Evolutionary conservation across 306 rosid species (phyloP), one percentile per base, ranked within the genome.

Genomic region (Dryas drummondii): DNA sequence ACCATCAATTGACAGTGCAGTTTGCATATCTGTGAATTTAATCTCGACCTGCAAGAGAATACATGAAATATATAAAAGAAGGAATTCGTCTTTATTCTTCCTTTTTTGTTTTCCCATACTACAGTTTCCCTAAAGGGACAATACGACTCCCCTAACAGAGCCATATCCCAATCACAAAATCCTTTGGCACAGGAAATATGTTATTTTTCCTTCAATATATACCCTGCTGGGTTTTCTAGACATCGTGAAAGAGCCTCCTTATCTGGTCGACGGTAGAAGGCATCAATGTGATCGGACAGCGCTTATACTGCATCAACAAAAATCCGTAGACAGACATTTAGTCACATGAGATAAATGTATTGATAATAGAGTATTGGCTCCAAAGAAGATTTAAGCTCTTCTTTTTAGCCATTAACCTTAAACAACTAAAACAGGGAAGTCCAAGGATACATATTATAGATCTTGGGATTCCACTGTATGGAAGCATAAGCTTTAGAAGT

Each of bases 201-300:
- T 6, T 54, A 58, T 54, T 40, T 70, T 51, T 53, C 63, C 56
- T 48, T 12, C 9, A 46, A 46, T 8, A 27, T 32, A 8, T 32
- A 7, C 41, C 77, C 27, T 26, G 4, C n/a, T 48, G 52, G 61
- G 37, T 19, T 63, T 50, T 80, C 83, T 88, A 94, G 71, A 94
- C 84, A 78, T 94, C 99, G 77, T 94, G 99, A 73, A 94, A 94
- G 78, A 94, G 97, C 73, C 97, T 94, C 83, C 99, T 87, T 52
- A 94, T 90, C 79, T 92, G 91, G 51, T 92, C 97, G 57, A 84
- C 90, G 1, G 85, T 85, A 45, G 92, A 76, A 55, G 97, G 92
- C 87, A 87, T 85, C 82, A 92, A 82, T 4, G 97, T 94, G 76
- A 86, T 80, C 7, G 99, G 99, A 82, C 99, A 94, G 19, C 97